phyloP scores from a whole-genome alignment of 1,284 basidiomycete species.

The Boletus sp. region DNA sequence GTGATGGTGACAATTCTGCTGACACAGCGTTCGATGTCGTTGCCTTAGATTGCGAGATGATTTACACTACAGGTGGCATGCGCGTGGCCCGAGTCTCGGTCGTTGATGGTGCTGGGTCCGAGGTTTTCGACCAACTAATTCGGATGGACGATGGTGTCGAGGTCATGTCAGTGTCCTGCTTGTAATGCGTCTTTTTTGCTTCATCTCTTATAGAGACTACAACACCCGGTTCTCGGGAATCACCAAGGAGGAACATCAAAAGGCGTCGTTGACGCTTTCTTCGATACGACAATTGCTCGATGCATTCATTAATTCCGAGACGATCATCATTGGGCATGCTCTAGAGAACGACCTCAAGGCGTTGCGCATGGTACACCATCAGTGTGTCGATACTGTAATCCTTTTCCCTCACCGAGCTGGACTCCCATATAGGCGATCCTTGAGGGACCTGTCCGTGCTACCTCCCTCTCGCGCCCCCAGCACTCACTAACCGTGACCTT shows the following conservation, averaged over 20 bases:
- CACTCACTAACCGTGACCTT: neutral
- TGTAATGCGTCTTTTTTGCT: neutral
- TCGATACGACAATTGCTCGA: conserved; percentile 66
- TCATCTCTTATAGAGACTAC: conserved; percentile 59
- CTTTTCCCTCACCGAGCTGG: conserved; percentile 82
- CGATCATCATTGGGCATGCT: conserved; percentile 80
- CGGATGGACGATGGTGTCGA: conserved; percentile 74
- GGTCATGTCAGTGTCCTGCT: conserved; percentile 58
- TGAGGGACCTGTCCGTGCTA: conserved; percentile 68
- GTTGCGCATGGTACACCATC: conserved; percentile 77
- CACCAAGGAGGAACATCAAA: conserved; percentile 53
- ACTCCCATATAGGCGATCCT: conserved; percentile 70
- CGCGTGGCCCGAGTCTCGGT: conserved; percentile 84
- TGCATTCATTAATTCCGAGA: conserved; percentile 67
- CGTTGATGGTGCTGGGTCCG: conserved; percentile 67
- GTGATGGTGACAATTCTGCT: conserved; percentile 11
- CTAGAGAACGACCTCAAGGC: conserved; percentile 90
- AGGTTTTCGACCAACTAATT: conserved; percentile 80
- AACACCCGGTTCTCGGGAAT: conserved; percentile 92
- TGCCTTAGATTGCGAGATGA: conserved; percentile 90
- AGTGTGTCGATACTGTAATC: conserved; percentile 79
- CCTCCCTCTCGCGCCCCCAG: neutral
- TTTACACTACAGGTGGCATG: conserved; percentile 87
- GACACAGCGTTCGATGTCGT: conserved; percentile 64
- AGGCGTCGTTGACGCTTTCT: conserved; percentile 61